phyloP scores from a whole-genome alignment of 176 grass and related monocot species.

The Elymus sibiricus region DNA sequence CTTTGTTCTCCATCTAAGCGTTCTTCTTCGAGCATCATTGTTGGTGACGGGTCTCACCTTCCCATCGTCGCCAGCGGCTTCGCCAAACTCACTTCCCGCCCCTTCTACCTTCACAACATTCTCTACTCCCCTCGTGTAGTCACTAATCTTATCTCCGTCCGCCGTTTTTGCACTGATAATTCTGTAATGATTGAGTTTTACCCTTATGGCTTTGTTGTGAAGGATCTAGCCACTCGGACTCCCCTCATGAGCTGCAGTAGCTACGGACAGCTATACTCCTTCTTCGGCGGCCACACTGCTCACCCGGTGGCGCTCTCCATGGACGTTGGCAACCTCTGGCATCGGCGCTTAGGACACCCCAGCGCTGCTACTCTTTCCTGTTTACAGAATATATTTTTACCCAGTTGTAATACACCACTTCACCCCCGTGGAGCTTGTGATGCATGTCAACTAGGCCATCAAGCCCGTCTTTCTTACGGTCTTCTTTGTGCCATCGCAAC shows the following conservation, averaged over 20 bases:
- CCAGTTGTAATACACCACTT: too few relatives aligned
- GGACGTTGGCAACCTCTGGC: too few relatives aligned
- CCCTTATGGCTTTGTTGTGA: background rate
- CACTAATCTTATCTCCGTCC: background rate
- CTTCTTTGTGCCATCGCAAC: too few relatives aligned
- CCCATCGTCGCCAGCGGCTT: background rate
- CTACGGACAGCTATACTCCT: too few relatives aligned
- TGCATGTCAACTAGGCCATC: too few relatives aligned
- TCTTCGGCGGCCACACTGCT: too few relatives aligned
- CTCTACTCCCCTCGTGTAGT: background rate
- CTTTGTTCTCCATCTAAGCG: background rate
- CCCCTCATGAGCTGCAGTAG: too few relatives aligned
- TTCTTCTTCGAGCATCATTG: background rate
- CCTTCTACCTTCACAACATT: background rate
- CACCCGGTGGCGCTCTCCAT: rapidly evolving
- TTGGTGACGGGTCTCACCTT: background rate
- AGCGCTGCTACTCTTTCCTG: too few relatives aligned
- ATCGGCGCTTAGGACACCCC: too few relatives aligned
- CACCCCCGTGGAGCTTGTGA: too few relatives aligned
- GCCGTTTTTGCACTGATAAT: background rate
- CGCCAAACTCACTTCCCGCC: background rate
- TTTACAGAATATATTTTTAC: too few relatives aligned
- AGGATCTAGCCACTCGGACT: background rate
- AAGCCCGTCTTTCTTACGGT: background rate
- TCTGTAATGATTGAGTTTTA: background rate